Percentiles rank a stretch among this genome's conserved stretches.
phyloP scores from a whole-genome alignment of 176 grass and related monocot genomes.

The Oryza coarctata region DNA sequence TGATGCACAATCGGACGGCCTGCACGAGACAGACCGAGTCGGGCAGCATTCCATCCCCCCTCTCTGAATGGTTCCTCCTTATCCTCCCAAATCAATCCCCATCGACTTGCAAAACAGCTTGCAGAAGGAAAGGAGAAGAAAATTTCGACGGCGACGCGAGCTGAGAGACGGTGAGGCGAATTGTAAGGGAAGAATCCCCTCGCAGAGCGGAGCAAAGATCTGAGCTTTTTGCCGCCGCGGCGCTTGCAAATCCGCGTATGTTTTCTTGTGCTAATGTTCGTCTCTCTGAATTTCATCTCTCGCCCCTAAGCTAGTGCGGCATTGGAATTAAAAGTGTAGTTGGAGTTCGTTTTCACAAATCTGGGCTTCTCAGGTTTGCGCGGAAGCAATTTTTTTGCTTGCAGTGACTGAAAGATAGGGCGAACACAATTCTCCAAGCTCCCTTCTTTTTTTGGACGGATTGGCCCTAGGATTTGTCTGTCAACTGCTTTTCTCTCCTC shows the following conservation, averaged over 20 bases:
- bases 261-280: neutral
- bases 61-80: no score
- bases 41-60: no score
- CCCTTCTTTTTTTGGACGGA: no score
- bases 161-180: neutral
- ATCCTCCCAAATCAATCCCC: no score
- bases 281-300: no score
- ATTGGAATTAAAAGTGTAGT: neutral
- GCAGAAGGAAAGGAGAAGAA: neutral
- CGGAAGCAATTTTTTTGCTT: neutral
- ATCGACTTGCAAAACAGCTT: no score
- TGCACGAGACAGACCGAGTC: no score
- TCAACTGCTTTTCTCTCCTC: no score
- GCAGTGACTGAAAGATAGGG: no score
- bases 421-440: no score
- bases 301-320: neutral
- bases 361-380: neutral
- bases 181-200: neutral
- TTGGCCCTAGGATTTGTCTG: no score
- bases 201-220: neutral
- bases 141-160: neutral
- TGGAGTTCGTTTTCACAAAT: neutral
- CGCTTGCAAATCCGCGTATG: neutral
- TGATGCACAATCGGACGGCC: no score
- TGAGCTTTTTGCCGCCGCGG: neutral